Conservation (phyloP, 2,329 filamentous ascomycete species). For the Escovopsis sp. region DNA sequence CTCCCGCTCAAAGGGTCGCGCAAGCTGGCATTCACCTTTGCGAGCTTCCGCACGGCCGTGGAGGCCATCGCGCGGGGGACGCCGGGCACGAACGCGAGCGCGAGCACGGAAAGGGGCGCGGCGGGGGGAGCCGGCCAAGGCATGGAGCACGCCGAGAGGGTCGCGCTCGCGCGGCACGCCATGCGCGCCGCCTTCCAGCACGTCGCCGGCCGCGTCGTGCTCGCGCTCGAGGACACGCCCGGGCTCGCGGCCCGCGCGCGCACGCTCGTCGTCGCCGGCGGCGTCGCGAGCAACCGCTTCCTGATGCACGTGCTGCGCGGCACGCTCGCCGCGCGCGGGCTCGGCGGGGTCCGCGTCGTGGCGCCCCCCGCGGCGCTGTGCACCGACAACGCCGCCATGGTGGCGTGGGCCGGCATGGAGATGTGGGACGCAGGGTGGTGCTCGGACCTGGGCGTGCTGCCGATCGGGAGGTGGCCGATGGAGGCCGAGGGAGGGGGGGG, state of each 20-base stretch:
- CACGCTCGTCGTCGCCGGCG: slow-evolving; percentile 72
- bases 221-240: slow-evolving; percentile 39
- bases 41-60: slow-evolving; percentile 44
- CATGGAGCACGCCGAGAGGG: slow-evolving; percentile 45
- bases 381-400: slow-evolving; percentile 96
- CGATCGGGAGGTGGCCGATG: slow-evolving; percentile 59
- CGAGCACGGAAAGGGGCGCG: too few species aligned
- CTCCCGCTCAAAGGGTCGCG: slow-evolving; percentile 48
- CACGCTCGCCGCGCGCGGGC: slow-evolving; percentile 52
- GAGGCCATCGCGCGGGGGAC: slow-evolving; percentile 25
- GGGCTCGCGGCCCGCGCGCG: slow-evolving; percentile 19
- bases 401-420: slow-evolving; percentile 83
- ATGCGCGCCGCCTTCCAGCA: slow-evolving; percentile 84
- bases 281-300: slow-evolving; percentile 76
- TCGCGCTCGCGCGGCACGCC: slow-evolving; percentile 52
- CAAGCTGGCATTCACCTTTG: slow-evolving; percentile 58
- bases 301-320: slow-evolving; percentile 49
- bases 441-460: slow-evolving; percentile 43
- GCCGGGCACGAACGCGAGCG: too few species aligned
- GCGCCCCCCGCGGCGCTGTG: slow-evolving; percentile 69
- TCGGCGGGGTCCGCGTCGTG: slow-evolving; percentile 42
- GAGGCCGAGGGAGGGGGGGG: slow-evolving; percentile 32
- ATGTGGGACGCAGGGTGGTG: slow-evolving; percentile 73
- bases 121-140: too few species aligned
- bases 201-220: slow-evolving; percentile 57